phyloP scores from a whole-genome alignment of 1,139 yeast species.

The Geotrichum citri-aurantii region DNA sequence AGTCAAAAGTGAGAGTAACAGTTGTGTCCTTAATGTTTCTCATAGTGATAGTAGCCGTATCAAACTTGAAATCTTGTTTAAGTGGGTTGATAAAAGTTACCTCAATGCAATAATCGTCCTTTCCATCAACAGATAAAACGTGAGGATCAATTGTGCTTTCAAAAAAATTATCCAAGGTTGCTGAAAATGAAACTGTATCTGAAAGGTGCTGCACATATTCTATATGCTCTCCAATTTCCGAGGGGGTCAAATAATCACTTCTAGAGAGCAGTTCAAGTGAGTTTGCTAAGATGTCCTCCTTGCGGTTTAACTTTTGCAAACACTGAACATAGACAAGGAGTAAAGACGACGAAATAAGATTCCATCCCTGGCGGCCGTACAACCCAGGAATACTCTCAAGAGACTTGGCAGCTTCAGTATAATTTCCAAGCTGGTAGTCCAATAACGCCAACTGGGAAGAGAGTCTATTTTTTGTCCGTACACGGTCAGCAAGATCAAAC shows the following conservation, averaged over 20 bases:
- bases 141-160: constrained; percentile 13
- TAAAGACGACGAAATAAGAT: constrained; percentile 57
- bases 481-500: constrained; percentile 46
- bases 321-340: constrained; percentile 66
- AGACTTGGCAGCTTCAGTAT: constrained; percentile 55
- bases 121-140: constrained; percentile 1
- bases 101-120: constrained; percentile 14
- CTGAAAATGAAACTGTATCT: constrained; percentile 10
- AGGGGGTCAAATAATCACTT: constrained; percentile 22
- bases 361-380: constrained; percentile 53
- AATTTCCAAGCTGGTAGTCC: constrained; percentile 54
- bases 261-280: constrained; percentile 34
- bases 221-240: constrained; percentile 21
- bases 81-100: constrained; percentile 17
- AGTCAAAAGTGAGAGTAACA: constrained; percentile 12
- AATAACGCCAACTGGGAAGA: constrained; percentile 78
- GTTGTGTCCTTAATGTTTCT: constrained; percentile 16
- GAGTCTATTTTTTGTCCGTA: constrained; percentile 64
- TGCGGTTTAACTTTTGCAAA: constrained; percentile 44
- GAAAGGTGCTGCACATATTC: constrained; percentile 21
- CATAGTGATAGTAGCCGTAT: constrained; percentile 15
- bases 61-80: constrained; percentile 15
- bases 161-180: constrained; percentile 16
- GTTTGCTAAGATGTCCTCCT: constrained; percentile 26
- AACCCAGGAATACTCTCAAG: constrained; percentile 63